Conservation (phyloP, 352 stramenopile genomes). For the Globisporangium heterothallicum region DNA sequence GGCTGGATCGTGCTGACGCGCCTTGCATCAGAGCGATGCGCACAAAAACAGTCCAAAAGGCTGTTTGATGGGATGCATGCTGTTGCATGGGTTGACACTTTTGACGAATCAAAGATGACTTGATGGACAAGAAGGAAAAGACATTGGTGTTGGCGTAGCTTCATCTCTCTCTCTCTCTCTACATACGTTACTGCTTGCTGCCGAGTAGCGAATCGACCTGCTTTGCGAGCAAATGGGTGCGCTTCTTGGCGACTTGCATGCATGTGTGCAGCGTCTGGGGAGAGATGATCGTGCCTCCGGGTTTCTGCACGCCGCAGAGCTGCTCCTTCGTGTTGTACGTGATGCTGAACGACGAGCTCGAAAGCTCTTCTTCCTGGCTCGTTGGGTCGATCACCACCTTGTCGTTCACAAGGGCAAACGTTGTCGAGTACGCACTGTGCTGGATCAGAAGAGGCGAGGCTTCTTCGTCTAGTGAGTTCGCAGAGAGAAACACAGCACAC, state of each 20-base stretch:
- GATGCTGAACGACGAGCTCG: slow-evolving; percentile 51
- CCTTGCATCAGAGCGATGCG: too few species aligned
- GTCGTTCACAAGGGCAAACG: slow-evolving; percentile 57
- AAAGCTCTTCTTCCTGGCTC: slow-evolving; percentile 62
- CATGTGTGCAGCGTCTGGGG: slow-evolving; percentile 49
- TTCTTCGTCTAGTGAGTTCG: slow-evolving; percentile 47
- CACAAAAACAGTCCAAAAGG: background rate
- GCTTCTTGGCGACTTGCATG: slow-evolving; percentile 56
- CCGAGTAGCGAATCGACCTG: slow-evolving; percentile 23
- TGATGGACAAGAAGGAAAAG: too few species aligned
- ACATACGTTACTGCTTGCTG: background rate
- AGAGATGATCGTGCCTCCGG: slow-evolving; percentile 44
- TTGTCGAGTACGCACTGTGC: slow-evolving; percentile 52
- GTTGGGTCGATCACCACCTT: slow-evolving; percentile 66
- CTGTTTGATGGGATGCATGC: slow-evolving; percentile 8
- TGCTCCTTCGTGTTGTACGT: slow-evolving; percentile 58
- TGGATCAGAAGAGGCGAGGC: slow-evolving; percentile 46
- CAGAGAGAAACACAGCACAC: background rate
- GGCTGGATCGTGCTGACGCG: slow-evolving; percentile 1
- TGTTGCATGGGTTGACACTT: background rate
- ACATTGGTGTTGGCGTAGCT: too few species aligned
- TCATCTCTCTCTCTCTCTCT: slow-evolving; percentile 1
- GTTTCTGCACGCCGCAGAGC: slow-evolving; percentile 70
- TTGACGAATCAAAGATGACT: background rate
- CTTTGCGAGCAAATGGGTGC: slow-evolving; percentile 26